Conservation (phyloP, 2,329 filamentous ascomycete genomes). For the Curvularia lunata region DNA sequence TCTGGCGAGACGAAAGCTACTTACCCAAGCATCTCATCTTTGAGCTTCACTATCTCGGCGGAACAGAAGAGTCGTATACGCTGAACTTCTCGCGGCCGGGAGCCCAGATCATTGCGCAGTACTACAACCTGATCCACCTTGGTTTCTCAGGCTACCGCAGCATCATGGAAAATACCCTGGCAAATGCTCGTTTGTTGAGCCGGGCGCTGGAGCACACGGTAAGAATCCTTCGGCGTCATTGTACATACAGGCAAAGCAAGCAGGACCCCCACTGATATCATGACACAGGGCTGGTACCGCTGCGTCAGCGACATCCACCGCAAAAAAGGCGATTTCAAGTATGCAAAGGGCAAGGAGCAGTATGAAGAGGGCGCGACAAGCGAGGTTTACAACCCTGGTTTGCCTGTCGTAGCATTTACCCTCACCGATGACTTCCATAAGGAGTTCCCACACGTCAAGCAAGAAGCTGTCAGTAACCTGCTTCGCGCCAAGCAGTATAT, state of each 20-base stretch:
- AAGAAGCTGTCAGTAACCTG: conserved; percentile 67
- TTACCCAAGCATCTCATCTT: conserved; percentile 73
- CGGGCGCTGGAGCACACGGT: conserved; percentile 66
- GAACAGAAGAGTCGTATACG: conserved; percentile 73
- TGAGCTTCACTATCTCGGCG: conserved; percentile 73
- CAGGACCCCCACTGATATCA: background rate
- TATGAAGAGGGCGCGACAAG: conserved; percentile 57
- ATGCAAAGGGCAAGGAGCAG: conserved; percentile 51
- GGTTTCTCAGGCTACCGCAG: conserved; percentile 69
- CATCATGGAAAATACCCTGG: conserved; percentile 68
- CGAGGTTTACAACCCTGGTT: conserved; percentile 67
- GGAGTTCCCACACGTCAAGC: conserved; percentile 67
- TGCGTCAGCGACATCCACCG: conserved; percentile 69
- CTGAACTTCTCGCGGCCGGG: conserved; percentile 76
- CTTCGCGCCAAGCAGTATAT: conserved; percentile 73
- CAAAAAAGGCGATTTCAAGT: conserved; percentile 56
- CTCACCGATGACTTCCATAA: conserved; percentile 65
- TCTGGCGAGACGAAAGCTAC: conserved; percentile 63
- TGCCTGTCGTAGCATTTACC: conserved; percentile 72
- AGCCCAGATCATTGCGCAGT: conserved; percentile 72
- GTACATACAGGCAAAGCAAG: background rate
- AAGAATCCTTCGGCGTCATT: background rate
- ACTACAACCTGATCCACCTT: conserved; percentile 75
- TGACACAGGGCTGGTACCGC: conserved; percentile 61
- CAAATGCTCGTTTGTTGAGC: conserved; percentile 69